A percentile compares a stretch with the other conserved stretches of the same genome.
These are phyloP conservation scores for Podospora fimiseda DNA, from an alignment of 495 filamentous ascomycete genomes.

Conservation along the genomic window DNA sequence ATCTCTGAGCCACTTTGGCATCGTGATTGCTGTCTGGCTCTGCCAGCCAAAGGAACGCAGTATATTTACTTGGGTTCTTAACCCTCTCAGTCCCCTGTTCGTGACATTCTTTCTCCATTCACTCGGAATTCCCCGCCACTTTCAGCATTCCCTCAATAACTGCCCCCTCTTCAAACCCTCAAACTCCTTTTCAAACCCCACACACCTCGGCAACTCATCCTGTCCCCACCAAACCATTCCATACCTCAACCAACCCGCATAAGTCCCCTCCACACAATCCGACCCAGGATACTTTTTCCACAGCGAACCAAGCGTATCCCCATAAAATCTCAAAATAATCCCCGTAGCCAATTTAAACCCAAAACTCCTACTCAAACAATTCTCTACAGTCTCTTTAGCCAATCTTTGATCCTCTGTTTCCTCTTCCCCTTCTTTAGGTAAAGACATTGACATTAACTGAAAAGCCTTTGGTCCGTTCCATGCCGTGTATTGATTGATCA, in stretches of 20 bases:
- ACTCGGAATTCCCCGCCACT: too few species aligned
- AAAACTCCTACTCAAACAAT: neutral
- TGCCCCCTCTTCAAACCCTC: neutral
- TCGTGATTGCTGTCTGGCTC: too few species aligned
- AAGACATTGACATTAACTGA: neutral
- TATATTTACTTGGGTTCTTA: too few species aligned
- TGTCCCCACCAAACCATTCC: neutral
- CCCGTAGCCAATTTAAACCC: neutral
- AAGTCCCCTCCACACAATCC: neutral
- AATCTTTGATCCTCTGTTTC: neutral
- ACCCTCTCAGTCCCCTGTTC: too few species aligned
- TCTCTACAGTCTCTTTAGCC: neutral
- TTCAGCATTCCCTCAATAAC: neutral
- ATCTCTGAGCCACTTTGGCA: too few species aligned
- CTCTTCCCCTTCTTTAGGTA: neutral
- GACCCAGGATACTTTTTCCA: neutral
- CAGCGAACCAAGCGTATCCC: neutral
- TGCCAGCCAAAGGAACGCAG: too few species aligned
- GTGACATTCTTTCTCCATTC: too few species aligned
- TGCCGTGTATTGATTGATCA: neutral
- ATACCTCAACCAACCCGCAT: neutral
- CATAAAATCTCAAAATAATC: neutral
- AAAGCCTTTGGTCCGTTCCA: neutral
- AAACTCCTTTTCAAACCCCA: neutral
- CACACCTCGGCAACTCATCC: neutral